Base-by-base conservation (phyloP, 805 yeast genomes). In the Saccharomyces paradoxus region DNA sequence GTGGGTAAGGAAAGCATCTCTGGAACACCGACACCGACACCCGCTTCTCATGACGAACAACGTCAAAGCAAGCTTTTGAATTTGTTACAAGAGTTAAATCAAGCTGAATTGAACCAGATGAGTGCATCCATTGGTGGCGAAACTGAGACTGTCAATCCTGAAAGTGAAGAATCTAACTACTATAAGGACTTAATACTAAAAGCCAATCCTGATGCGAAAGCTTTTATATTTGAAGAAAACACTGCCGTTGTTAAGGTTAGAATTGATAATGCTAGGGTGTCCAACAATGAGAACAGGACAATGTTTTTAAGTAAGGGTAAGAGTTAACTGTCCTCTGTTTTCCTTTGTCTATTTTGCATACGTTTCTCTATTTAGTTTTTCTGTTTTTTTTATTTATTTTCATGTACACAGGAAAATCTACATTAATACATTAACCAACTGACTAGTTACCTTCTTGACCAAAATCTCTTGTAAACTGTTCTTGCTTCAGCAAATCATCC, bases 371-470 rank as follows among this genome's bases (percentile, higher is more conserved):
- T 48, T 53, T 49, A 58, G 32, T 58, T 32, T 6, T 37, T 37
- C 41, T 46, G 30, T 49, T 24, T 46, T 13, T 32, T 32, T 37
- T 21, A 3, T 29, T 29, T 29, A 10, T 32, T 32, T 32, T 32
- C 17, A 37, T 17, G 24, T 37, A 37, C 24, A 37, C 44, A 37
- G 9, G 17, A 17, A 17, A 37, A 37, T 37, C 24, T 37, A 37
- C 24, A 17, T 37, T 37, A 37, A 17, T 17, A 37, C 44, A 10
- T 37, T 17, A 17, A 37, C 17, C 22, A 37, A 37, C 8, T 7
- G 22, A 37, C 44, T 37, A 88, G 63, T 88, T 89, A 48, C 99
- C 99, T 71, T 94, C 99, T 64, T 92, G 96, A 41, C 99, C 99
- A 68, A 94, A 94, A 72, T 94, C 99, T 48, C 79, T 80, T 0